Evolutionary conservation across 225 moss, liverwort and hornwort genomes (phyloP).

Genomic region (Polytrichum commune): DNA sequence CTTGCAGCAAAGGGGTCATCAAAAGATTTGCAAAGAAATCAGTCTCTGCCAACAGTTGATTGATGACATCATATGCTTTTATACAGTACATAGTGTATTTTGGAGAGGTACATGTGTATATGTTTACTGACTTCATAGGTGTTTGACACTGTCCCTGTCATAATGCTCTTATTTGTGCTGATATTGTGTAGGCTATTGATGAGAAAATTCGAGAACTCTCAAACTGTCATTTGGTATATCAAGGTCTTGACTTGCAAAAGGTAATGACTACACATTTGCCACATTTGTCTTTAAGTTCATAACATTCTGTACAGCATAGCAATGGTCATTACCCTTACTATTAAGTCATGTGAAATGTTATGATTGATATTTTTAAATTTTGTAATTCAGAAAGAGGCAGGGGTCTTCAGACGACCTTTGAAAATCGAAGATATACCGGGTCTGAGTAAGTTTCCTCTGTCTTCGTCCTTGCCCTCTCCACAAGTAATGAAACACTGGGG

Average conservation of each 20-base stretch:
- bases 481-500: too few species aligned
- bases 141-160: constrained; percentile 4
- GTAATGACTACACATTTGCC: constrained; percentile 16
- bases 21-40: too few species aligned
- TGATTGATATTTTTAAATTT: background rate
- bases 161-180: constrained; percentile 14
- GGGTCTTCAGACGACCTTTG: constrained; percentile 73
- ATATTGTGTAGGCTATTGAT: constrained; percentile 73
- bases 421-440: constrained; percentile 93
- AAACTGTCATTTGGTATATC: constrained; percentile 84
- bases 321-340: too few species aligned
- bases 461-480: background rate
- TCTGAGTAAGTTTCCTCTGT: constrained; percentile 65
- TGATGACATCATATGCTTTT: too few species aligned
- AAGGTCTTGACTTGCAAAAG: constrained; percentile 86
- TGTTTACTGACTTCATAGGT: background rate
- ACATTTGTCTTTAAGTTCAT: too few species aligned
- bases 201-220: constrained; percentile 95
- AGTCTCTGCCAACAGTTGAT: too few species aligned
- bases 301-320: too few species aligned
- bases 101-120: background rate
- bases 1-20: too few species aligned
- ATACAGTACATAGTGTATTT: too few species aligned
- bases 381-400: constrained; percentile 80
- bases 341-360: too few species aligned